phyloP scores from a whole-genome alignment of 2,329 filamentous ascomycete species.

The Ophiosphaerella narmari region DNA sequence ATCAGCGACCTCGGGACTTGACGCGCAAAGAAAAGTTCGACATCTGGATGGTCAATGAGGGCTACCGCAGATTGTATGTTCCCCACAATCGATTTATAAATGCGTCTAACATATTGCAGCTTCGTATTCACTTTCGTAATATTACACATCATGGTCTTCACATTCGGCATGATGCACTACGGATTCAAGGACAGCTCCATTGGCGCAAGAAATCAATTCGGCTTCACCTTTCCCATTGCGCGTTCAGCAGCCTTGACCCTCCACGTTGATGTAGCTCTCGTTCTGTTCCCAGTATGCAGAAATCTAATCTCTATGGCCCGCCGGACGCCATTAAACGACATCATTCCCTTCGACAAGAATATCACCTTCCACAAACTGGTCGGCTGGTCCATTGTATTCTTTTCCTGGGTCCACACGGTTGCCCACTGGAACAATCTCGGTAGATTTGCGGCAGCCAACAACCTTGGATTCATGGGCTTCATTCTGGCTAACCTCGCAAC shows the following conservation, averaged over 20 bases:
- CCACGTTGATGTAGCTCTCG: constrained; percentile 79
- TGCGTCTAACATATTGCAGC: constrained; percentile 51
- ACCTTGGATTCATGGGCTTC: constrained; percentile 78
- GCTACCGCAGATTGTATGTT: constrained; percentile 76
- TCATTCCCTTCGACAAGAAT: constrained; percentile 88
- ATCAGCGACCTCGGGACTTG: constrained; percentile 71
- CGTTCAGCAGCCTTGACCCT: constrained; percentile 75
- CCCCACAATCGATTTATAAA: too few species aligned
- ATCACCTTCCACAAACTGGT: constrained; percentile 86
- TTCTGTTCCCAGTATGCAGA: constrained; percentile 81
- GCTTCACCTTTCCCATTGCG: constrained; percentile 76
- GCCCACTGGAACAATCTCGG: constrained; percentile 89
- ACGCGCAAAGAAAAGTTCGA: constrained; percentile 74
- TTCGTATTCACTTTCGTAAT: constrained; percentile 78
- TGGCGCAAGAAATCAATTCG: constrained; percentile 69
- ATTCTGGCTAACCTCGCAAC: constrained; percentile 77
- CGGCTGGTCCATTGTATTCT: constrained; percentile 87
- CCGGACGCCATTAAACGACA: constrained; percentile 81
- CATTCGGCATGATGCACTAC: constrained; percentile 80
- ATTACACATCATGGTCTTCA: constrained; percentile 76
- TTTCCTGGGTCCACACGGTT: constrained; percentile 83
- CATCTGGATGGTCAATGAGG: constrained; percentile 88
- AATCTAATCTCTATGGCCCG: constrained; percentile 81
- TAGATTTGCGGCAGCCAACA: constrained; percentile 73
- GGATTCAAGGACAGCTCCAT: constrained; percentile 74